Evolutionary conservation across 306 rosid species (phyloP), one percentile per base, ranked within the genome.

Genomic region (Cicer chorassanicum): DNA sequence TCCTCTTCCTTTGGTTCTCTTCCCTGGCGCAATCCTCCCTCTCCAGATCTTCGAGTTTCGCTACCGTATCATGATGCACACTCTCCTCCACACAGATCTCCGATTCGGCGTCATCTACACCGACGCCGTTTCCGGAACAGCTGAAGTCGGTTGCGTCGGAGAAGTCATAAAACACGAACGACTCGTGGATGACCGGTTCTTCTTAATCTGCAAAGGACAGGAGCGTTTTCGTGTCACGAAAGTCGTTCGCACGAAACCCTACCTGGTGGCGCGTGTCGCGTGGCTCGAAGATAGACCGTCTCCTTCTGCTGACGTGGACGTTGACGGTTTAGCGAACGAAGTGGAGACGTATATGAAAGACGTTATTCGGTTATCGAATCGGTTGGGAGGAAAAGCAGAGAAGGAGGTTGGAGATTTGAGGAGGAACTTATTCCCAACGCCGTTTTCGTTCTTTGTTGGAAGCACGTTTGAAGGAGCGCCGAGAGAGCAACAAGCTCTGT

Each of bases 401-500:
- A 92, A 95, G 82, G 98, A 95, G 66, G 90, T 88, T n/a, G 93
- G 89, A 53, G 98, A 95, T 75, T 87, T 92, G 88, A 78, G 92
- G 45, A 67, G 98, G 87, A 92, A 95, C 75, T 81, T 90, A 0
- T 95, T 95, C 8, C 99, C 99, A 24, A 95, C 99, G 78, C 96
- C 93, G 45, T 95, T 92, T 73, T 95, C 99, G 59, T 92, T 95
- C 82, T 95, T 95, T 45, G 98, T 95, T 5, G 99, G 99, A 4
- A 90, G 97, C 78, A 95, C 99, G 2, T 95, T 95, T 56, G 99
- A 95, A 65, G 99, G 99, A 0, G 99, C 99, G 6, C 99, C 99
- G 0, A 86, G 97, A 70, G 99, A 95, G 86, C 98, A 95, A 79
- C 99, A 95, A 50, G 97, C 99, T 7, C 73, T 95, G 76, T 95